A percentile compares a stretch with the other conserved stretches of the same genome.
Evolutionary conservation across 768 basidiomycete species (phyloP).

Genomic region (Trametes cubensis): DNA sequence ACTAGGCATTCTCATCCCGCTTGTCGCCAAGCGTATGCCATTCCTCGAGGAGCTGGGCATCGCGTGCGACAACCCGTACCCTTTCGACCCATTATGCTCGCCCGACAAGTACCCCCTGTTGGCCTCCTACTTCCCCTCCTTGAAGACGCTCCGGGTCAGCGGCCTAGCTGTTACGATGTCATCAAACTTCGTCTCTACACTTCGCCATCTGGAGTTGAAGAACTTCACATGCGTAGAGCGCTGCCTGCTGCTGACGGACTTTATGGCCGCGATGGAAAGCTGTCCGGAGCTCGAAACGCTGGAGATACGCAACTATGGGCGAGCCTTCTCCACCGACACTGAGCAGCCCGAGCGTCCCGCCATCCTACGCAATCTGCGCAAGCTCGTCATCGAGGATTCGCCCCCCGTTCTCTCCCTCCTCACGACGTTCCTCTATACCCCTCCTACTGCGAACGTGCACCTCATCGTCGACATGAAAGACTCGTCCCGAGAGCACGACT

Average conservation of each 20-base stretch:
- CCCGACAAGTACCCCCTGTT: not conserved
- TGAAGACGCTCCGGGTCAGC: not conserved
- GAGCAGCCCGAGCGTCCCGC: not conserved
- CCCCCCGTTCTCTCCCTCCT: not conserved
- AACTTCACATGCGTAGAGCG: not conserved
- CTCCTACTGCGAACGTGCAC: not conserved
- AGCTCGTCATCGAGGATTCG: not conserved
- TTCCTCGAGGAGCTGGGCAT: conserved; percentile 4
- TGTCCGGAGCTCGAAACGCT: not conserved
- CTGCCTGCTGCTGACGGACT: not conserved
- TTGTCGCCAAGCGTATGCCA: not conserved
- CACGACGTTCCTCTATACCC: not conserved
- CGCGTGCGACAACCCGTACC: not conserved
- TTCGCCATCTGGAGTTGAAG: not conserved
- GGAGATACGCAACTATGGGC: not conserved
- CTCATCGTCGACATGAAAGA: not conserved
- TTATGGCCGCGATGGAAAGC: not conserved
- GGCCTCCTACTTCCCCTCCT: not conserved
- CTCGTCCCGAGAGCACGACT: not conserved
- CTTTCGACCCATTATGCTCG: not conserved
- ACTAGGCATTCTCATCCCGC: not conserved
- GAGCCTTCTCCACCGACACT: not conserved
- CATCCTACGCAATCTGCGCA: not conserved
- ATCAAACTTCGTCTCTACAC: not conserved
- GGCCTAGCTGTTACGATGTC: not conserved